phyloP scores from a whole-genome alignment of 805 yeast species.

The Candida ulmi region DNA sequence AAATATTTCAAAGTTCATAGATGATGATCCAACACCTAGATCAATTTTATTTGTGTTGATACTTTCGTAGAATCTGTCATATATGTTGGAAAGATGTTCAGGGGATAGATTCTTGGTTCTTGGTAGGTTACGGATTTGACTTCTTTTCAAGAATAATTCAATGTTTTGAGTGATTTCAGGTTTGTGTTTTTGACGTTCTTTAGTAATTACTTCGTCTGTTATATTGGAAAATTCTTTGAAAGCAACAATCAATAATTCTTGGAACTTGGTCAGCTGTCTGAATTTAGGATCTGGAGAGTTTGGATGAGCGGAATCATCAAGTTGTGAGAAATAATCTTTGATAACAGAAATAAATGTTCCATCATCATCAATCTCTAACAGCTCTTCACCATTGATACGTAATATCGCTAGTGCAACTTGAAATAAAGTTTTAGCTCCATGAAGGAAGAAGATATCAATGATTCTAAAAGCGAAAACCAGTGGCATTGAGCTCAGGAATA shows the following conservation, averaged over 20 bases:
- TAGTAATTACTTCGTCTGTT: slow-evolving; percentile 66
- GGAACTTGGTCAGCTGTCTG: slow-evolving; percentile 74
- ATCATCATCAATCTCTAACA: slow-evolving; percentile 79
- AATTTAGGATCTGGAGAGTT: slow-evolving; percentile 57
- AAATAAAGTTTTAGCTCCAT: slow-evolving; percentile 84
- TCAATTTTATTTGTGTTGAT: slow-evolving; percentile 58
- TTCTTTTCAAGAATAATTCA: slow-evolving; percentile 84
- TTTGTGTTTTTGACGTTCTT: slow-evolving; percentile 65
- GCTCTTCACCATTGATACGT: slow-evolving; percentile 79
- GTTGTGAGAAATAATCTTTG: slow-evolving; percentile 70
- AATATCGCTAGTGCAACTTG: slow-evolving; percentile 93
- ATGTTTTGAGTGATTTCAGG: slow-evolving; percentile 79
- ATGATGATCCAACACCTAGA: slow-evolving; percentile 50
- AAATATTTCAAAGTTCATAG: slow-evolving; percentile 72
- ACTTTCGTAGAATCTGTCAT: slow-evolving; percentile 79
- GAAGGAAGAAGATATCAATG: slow-evolving; percentile 81
- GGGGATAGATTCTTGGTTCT: slow-evolving; percentile 55
- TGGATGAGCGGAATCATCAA: slow-evolving; percentile 79
- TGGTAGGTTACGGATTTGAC: slow-evolving; percentile 84
- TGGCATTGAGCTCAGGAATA: slow-evolving; percentile 92
- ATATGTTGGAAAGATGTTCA: slow-evolving; percentile 61
- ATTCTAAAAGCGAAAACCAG: slow-evolving; percentile 88
- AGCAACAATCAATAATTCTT: slow-evolving; percentile 84
- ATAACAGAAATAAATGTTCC: slow-evolving; percentile 85
- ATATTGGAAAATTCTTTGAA: slow-evolving; percentile 84